Base-by-base conservation (phyloP, 495 filamentous ascomycete genomes). In the Chaetomium cochliodes region DNA sequence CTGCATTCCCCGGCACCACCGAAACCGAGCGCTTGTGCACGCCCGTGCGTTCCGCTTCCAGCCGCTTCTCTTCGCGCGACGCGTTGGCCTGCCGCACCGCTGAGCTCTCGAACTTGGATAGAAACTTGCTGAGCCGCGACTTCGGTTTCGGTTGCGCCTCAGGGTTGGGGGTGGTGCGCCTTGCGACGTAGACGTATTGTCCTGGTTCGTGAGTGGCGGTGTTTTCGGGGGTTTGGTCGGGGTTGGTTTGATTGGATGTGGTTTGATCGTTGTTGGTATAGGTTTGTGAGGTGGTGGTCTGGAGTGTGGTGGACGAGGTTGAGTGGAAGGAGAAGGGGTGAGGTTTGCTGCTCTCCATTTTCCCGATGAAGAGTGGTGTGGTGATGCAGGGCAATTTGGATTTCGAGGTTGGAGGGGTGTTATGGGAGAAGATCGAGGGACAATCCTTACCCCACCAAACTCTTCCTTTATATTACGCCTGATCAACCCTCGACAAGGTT, bases 31-130 rank as follows among this genome's bases (percentile, higher is more conserved):
- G 25, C 12, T 28, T 63, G 63, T 20, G 61, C 16, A 71, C 30
- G 0, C 69, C 69, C 0, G 60, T 68, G 6, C 69, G 41, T 30
- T 59, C 61, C 26, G 64, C 60, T 60, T 68, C 66, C 6, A 64
- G 55, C 30, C 44, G 6, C 60, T 64, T 47, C 2, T 28, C n/a
- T 0, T 68, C 63, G 20, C 60, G 42, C 18, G 44, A 39, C 3
- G 60, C 63, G 8, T 33, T 58, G n/a, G 56, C 60, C 25, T 49
- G 28, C 46, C 60, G 63, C 20, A 71, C 69, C 7, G 51, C 66
- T 0, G 69, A 63, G 37, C 60, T 68, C 53, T 68, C 60, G 56
- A 71, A 71, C 52, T 68, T 71, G 33, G 55, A 58, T 30, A 71
- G 30, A 44, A 71, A 66, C 42, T 50, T 57, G 56, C 57, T 26